Conservation (phyloP, 2,329 filamentous ascomycete genomes). For the Xylariaceae sp. region DNA sequence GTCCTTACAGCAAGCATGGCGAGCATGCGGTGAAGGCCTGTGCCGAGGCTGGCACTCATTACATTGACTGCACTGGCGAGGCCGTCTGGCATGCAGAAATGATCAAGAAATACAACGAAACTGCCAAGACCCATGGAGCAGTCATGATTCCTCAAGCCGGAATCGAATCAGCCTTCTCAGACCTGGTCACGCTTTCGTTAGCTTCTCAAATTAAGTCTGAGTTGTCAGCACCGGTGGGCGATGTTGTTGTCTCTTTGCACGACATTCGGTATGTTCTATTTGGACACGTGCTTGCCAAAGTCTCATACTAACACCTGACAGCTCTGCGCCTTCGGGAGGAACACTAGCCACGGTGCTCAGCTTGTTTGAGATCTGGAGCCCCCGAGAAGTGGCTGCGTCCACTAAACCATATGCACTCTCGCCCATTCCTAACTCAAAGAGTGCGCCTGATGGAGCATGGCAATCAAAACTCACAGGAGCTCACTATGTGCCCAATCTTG, state of each 20-base stretch:
- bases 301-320: constrained; percentile 24
- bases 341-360: constrained; percentile 63
- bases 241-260: constrained; percentile 48
- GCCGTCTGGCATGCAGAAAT: constrained; percentile 53
- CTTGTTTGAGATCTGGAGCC: constrained; percentile 48
- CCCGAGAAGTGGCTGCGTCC: constrained; percentile 43
- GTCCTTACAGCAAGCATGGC: constrained; percentile 53
- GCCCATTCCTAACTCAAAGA: constrained; percentile 44
- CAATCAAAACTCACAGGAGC: constrained; percentile 47
- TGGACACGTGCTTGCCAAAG: neutral
- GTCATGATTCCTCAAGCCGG: constrained; percentile 53
- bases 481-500: constrained; percentile 45
- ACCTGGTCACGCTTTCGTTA: constrained; percentile 53
- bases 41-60: constrained; percentile 58
- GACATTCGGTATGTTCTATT: constrained; percentile 35
- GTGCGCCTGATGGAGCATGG: constrained; percentile 33
- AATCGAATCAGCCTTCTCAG: constrained; percentile 57
- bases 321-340: constrained; percentile 54
- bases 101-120: constrained; percentile 53
- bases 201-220: constrained; percentile 46
- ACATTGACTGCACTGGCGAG: constrained; percentile 60
- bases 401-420: constrained; percentile 52
- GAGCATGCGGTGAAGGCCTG: constrained; percentile 57
- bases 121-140: constrained; percentile 49
- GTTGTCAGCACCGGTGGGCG: constrained; percentile 44